Evolutionary conservation across 495 filamentous ascomycete genomes (phyloP), one percentile per base, ranked within the genome.

Genomic region (Aspergillus nanangensis): DNA sequence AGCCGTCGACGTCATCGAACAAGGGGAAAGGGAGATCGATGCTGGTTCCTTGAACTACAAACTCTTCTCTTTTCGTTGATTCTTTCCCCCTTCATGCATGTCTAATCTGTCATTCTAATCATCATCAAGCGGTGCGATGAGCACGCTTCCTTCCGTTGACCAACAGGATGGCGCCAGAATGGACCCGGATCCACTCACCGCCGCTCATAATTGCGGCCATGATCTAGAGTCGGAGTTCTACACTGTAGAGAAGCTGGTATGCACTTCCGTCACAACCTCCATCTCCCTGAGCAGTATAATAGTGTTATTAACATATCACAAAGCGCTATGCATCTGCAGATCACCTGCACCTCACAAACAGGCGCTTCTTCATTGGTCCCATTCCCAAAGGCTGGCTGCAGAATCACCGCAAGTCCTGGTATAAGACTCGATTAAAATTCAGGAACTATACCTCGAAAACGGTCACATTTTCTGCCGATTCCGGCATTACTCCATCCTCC

Each of bases 361-460:
- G 80, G 20, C 73, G 82, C 25, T 78, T 75, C 56, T 86, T 86
- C 60, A 83, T 86, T 51, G 82, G 82, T 8, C 82, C 82, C 17
- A 81, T 86, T 27, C 82, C 82, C 4, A 75, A 80, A 51, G 82
- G 80, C 41, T 86, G 82, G 82, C 67, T 84, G 38, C 81, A 82
- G 41, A 77, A 72, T 43, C 78, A 84, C 60, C 74, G 79, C 36
- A 80, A 80, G 40, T 70, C 76, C 11, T 84, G 82, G 82, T 84
- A 82, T 57, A 71, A 62, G 49, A 65, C 69, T 38, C 67, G 79
- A 29, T 48, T 84, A 1, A 70, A 61, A 33, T 63, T 79, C 34
- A 71, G 54, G 32, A 77, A 82, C 38, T 81, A 83, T 54, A 75
- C 76, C n/a, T 78, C 78, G 5, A 67, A 74, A 31, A 63, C 69